These are phyloP conservation scores for Apiotrichum siamense DNA, from an alignment of 1,284 basidiomycete species.

Conservation along the genomic window DNA sequence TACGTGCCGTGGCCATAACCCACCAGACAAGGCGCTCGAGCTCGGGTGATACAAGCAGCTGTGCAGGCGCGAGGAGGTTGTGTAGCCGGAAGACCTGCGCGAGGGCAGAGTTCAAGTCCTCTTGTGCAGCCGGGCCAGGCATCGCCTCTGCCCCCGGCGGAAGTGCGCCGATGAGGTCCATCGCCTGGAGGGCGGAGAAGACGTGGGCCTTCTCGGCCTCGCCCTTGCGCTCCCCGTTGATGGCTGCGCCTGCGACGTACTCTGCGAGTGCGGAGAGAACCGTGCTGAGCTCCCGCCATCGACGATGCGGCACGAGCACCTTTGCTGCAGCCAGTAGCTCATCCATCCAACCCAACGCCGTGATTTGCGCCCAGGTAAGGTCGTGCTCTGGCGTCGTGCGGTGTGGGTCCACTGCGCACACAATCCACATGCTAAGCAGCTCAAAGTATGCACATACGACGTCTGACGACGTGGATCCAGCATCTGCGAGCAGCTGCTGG, in stretches of 20 bases:
- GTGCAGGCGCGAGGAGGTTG: not conserved
- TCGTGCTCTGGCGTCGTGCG: slow-evolving; percentile 77
- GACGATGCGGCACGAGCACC: slow-evolving; percentile 10
- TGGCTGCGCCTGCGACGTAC: slow-evolving; percentile 65
- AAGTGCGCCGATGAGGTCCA: slow-evolving; percentile 7
- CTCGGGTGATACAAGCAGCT: slow-evolving; percentile 2
- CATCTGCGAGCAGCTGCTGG: not conserved
- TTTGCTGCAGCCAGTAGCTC: slow-evolving; percentile 50
- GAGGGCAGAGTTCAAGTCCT: slow-evolving; percentile 6
- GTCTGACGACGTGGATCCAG: not conserved
- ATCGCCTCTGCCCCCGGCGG: slow-evolving; percentile 2
- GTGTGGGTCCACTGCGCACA: slow-evolving; percentile 83
- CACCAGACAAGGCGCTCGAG: slow-evolving; percentile 12
- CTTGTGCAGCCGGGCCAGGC: not conserved
- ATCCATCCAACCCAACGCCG: slow-evolving; percentile 65
- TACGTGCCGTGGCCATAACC: slow-evolving; percentile 10
- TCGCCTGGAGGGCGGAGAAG: slow-evolving; percentile 9
- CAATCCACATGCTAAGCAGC: slow-evolving; percentile 65
- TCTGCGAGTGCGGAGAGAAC: slow-evolving; percentile 43
- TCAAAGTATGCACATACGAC: slow-evolving; percentile 51
- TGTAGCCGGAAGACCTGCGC: slow-evolving; percentile 14
- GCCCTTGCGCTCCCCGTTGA: slow-evolving; percentile 65
- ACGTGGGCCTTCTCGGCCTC: slow-evolving; percentile 52
- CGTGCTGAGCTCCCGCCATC: slow-evolving; percentile 49
- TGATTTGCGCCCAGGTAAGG: slow-evolving; percentile 80